Evolutionary conservation across 257 asterid genomes (phyloP).

Genomic region (Nicotiana knightiana): DNA sequence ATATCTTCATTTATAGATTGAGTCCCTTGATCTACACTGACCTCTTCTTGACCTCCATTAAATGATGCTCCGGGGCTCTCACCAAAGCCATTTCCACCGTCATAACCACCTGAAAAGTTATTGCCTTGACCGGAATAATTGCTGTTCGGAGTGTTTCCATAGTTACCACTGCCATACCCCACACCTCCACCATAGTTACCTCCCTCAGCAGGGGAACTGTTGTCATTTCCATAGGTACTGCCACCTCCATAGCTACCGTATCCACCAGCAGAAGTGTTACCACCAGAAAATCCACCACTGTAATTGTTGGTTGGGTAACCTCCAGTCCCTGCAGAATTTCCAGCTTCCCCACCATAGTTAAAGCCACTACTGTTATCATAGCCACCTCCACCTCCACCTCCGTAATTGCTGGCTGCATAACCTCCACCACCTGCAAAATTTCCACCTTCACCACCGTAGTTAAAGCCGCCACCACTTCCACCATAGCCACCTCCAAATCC

Average conservation of each 20-base stretch:
- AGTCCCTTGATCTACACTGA: neutral
- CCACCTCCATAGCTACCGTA: conserved; percentile 14
- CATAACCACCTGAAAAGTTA: conserved; percentile 2
- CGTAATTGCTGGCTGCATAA: neutral
- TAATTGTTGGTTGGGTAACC: neutral
- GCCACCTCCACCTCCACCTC: conserved; percentile 9
- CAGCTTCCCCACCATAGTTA: conserved; percentile 7
- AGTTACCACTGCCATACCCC: neutral
- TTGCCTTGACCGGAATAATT: neutral
- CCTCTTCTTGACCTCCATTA: conserved; percentile 14
- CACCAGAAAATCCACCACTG: conserved; percentile 9
- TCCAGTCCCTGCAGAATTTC: conserved; percentile 2
- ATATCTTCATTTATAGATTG: conserved; percentile 7
- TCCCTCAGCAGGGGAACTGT: neutral
- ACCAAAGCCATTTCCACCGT: neutral
- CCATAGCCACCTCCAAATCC: conserved; percentile 23
- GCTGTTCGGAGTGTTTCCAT: neutral
- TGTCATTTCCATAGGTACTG: neutral
- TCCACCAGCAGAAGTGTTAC: conserved; percentile 1
- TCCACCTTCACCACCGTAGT: conserved; percentile 13
- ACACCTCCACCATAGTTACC: neutral
- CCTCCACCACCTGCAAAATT: conserved; percentile 5
- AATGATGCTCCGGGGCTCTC: neutral
- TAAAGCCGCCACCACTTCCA: conserved; percentile 6
- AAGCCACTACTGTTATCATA: conserved; percentile 7